Evolutionary conservation across 108 stramenopile species (phyloP), one percentile per base, ranked within the genome.

Genomic region (Skeletonema marinoi): DNA sequence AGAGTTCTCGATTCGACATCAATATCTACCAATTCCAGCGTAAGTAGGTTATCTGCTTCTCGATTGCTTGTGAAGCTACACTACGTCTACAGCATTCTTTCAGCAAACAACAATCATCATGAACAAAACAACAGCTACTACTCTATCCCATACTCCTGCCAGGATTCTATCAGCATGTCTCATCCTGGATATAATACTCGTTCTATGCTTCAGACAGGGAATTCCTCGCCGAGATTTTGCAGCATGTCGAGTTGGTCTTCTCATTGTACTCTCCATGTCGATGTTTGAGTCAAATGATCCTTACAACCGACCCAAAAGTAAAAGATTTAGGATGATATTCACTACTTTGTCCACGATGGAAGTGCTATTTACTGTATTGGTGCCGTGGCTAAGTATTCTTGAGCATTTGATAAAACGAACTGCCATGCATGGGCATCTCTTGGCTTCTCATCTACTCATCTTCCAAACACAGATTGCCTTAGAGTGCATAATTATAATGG

Each of bases 401-500:
- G 21, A 56, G 6, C 4, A 56, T 56, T 25, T 56, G 21, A 56
- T 56, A 10, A 25, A 56, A 3, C 35, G 44, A 30, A 80, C 68
- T 30, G n/a, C 32, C 6, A 69, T 61, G 14, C 67, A 75, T 38
- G 78, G 78, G 25, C 44, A 80, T 46, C 74, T 80, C 12, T 19
- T 80, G 29, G 73, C 78, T 25, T 50, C 78, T 30, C 78, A 80
- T 32, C 60, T 80, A n/a, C 74, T 75, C 65, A 60, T 80, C 12
- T 80, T 80, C 31, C 78, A 80, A n/a, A 68, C 78, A 25, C 78
- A 80, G 21, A 80, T 80, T 29, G 74, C 78, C 9, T 60, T 70
- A 12, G 78, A 80, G 60, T 75, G 74, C 35, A 41, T 80, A 0
- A 74, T 80, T 17, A 39, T 17, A 13, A 35, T 80, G 68, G 46